Percentiles rank a stretch among this genome's conserved stretches.
Conservation (phyloP, 345 rosid species). For the Corymbia maculata region DNA sequence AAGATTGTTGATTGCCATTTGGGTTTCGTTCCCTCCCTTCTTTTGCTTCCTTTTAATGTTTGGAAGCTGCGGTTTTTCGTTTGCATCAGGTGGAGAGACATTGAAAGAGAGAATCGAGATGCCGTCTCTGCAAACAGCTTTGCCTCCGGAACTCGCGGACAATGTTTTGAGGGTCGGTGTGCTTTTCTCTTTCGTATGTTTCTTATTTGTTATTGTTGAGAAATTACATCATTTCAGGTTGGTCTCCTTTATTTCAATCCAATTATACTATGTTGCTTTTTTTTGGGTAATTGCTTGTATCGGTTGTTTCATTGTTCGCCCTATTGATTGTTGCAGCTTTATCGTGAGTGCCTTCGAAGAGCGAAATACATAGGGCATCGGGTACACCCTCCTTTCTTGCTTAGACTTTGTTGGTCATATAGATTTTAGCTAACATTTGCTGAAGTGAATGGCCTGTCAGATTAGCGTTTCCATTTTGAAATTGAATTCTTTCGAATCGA, state of each 20-base stretch:
- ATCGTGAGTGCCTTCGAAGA: constrained; percentile 94
- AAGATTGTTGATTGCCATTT: background rate
- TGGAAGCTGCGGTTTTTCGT: background rate
- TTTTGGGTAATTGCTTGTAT: background rate
- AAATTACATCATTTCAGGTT: background rate
- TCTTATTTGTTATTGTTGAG: background rate
- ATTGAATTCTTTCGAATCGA: background rate
- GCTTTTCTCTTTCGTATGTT: background rate
- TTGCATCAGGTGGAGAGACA: background rate
- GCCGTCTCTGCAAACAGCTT: constrained; percentile 78
- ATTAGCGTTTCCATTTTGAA: background rate
- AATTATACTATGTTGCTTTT: background rate
- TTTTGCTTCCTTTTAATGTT: background rate
- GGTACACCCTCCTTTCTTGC: constrained; percentile 19
- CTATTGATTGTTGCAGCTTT: constrained; percentile 42
- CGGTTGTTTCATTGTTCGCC: background rate
- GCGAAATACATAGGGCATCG: constrained; percentile 75
- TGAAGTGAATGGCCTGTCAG: background rate
- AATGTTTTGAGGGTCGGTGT: constrained; percentile 56
- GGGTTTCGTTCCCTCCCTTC: background rate
- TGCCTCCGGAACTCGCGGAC: constrained; percentile 96
- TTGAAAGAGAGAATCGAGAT: constrained; percentile 8
- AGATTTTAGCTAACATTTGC: background rate
- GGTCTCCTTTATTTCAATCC: background rate
- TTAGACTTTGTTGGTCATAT: background rate